Evolutionary conservation across 257 asterid species (phyloP).

Genomic region (Solanum okadae): DNA sequence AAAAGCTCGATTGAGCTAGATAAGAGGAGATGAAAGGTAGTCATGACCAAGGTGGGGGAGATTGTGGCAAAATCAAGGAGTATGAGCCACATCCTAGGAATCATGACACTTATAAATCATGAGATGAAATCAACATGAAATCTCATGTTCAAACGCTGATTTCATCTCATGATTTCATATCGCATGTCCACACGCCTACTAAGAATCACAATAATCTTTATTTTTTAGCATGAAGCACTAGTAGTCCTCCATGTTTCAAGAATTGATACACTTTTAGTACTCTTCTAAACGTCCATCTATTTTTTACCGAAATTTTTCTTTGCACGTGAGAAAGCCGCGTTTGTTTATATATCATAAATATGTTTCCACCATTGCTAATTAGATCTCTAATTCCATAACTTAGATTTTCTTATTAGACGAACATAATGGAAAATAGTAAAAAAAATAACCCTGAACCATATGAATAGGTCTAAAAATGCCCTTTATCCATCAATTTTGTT

Average conservation of each 20-base stretch:
- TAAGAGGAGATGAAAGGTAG: neutral
- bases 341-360: too few relatives aligned
- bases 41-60: neutral
- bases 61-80: neutral
- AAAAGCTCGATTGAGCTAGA: neutral
- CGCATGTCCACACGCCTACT: neutral
- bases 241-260: neutral
- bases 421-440: neutral
- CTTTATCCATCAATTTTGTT: neutral
- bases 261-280: neutral
- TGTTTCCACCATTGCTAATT: neutral
- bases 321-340: neutral
- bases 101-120: neutral
- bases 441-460: neutral
- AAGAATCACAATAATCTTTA: too few relatives aligned
- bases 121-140: neutral
- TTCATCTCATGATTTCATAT: neutral
- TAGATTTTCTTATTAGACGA: neutral
- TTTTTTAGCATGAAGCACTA: too few relatives aligned
- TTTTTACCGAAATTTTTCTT: too few relatives aligned
- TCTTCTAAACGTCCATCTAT: neutral
- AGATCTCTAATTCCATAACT: neutral
- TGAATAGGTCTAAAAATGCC: neutral
- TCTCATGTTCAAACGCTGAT: too few relatives aligned
- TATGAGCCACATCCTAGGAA: neutral